A percentile compares a stretch with the other conserved stretches of the same genome.
These are phyloP conservation scores for Myxozyma monticola DNA, from an alignment of 805 yeast genomes.

Conservation along the genomic window DNA sequence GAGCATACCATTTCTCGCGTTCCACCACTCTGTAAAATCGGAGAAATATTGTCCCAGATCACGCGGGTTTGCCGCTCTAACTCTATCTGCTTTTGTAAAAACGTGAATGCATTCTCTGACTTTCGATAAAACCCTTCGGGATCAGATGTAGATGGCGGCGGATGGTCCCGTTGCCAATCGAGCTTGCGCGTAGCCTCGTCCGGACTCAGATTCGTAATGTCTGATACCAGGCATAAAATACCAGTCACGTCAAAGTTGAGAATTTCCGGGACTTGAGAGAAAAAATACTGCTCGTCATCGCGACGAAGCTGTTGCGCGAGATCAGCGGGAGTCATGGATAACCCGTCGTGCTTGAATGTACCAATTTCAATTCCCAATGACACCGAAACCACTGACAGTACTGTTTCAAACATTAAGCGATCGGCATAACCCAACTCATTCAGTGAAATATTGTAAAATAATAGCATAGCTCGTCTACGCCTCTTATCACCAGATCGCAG, in stretches of 20 bases:
- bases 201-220: constrained; percentile 14
- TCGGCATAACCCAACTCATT: not conserved
- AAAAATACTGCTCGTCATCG: constrained; percentile 10
- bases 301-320: not conserved
- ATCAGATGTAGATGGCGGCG: constrained; percentile 4
- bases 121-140: constrained; percentile 4
- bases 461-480: not conserved
- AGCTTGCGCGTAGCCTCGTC: constrained; percentile 1
- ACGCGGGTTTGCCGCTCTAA: constrained; percentile 4
- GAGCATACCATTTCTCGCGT: constrained; percentile 9
- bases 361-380: not conserved
- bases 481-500: not conserved
- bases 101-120: constrained; percentile 21
- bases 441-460: constrained; percentile 1
- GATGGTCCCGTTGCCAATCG: constrained; percentile 3
- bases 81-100: constrained; percentile 17
- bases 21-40: not conserved
- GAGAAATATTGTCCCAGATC: not conserved
- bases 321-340: not conserved
- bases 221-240: constrained; percentile 17
- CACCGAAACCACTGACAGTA: not conserved
- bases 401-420: not conserved
- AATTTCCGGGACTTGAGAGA: constrained; percentile 9
- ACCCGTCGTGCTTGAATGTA: no score
- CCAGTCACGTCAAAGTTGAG: constrained; percentile 23